Base-by-base conservation (phyloP, 495 filamentous ascomycete genomes). In the Penicillium manginii region DNA sequence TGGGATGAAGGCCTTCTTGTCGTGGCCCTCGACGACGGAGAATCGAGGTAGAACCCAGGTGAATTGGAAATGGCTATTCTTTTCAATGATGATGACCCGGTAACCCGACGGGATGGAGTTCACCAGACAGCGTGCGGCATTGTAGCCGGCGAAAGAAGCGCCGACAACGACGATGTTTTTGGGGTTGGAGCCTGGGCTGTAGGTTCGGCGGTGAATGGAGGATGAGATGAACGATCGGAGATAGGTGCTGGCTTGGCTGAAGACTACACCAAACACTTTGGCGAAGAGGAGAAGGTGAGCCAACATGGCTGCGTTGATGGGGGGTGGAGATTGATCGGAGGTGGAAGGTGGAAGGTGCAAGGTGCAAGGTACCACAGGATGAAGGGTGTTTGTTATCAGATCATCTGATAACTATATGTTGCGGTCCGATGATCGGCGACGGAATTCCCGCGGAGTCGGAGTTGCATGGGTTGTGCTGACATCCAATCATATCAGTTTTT, bases 21-120 rank as follows among this genome's bases (percentile, higher is more conserved):
- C 76, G 31, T 78, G 55, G 7, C 67, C 66, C 3, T 60, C 53
- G 2, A 76, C 53, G 14, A 77, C 72, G 19, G 62, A 67, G 58
- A 78, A 81, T 6, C 78, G 67, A 0, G 78, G 76, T 37, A 86
- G 75, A 9, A 78, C 77, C 72, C 81, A 88, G 0, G 75, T 76
- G 57, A 82, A 82, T 50, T 88, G 80, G 66, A 86, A 82, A 63
- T 86, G 84, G 12, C 75, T 78, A 60, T 84, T 82, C 46, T 77
- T 80, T 65, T 88, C 85, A 18, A 87, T 68, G 1, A 86, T 68
- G 2, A 85, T 66, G 12, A 85, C 78, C 5, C 73, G 70, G 62
- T 80, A 85, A 0, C 75, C 68, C 1, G 78, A 74, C 1, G 83
- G 78, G 0, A 87, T 57, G 9, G 73, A 70, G 39, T 76, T 66